Conservation (phyloP, 306 rosid genomes). For the Fragaria iinumae region DNA sequence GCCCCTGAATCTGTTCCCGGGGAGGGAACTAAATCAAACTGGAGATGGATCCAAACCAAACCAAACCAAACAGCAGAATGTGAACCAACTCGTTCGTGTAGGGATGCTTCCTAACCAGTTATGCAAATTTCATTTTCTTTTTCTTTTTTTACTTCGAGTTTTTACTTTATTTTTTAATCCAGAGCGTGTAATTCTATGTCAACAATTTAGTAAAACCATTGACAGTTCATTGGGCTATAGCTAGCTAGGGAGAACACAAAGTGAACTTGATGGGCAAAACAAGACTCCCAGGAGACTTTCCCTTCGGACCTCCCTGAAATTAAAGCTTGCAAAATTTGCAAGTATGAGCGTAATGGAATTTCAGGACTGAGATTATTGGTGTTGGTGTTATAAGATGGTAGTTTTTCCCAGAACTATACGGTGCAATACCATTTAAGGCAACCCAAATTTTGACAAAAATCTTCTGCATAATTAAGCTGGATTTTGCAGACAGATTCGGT, state of each 20-base stretch:
- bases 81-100: background rate
- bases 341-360: background rate
- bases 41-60: background rate
- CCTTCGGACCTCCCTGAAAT: background rate
- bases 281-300: background rate
- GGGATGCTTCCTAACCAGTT: background rate
- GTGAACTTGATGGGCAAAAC: background rate
- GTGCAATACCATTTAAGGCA: slow-evolving; percentile 7
- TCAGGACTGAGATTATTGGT: background rate
- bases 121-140: background rate
- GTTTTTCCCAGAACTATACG: background rate
- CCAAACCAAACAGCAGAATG: background rate
- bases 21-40: slow-evolving; percentile 10
- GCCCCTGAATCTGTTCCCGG: slow-evolving; percentile 36
- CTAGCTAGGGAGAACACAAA: background rate
- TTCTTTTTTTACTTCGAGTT: background rate
- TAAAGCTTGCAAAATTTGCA: background rate
- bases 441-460: background rate
- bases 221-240: background rate
- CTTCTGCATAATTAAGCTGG: slow-evolving; percentile 1
- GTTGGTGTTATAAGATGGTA: background rate
- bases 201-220: background rate
- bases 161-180: background rate
- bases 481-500: background rate
- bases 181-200: background rate